A percentile compares a stretch with the other conserved stretches of the same genome.
Evolutionary conservation across 2,329 filamentous ascomycete genomes (phyloP).

Genomic region (Escovopsis sp.): DNA sequence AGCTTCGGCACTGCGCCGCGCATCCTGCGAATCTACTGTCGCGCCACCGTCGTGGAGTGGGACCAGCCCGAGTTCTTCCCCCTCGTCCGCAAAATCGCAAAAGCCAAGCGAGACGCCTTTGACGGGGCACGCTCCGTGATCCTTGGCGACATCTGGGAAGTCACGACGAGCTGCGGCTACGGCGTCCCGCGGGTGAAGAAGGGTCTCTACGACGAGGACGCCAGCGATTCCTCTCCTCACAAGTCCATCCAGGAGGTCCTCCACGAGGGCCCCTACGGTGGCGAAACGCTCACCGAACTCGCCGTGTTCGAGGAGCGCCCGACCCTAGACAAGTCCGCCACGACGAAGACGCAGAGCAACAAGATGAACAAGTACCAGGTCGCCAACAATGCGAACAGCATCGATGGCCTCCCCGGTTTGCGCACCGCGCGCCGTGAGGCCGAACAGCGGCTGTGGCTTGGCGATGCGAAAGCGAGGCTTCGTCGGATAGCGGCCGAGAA

Average conservation of each 20-base stretch:
- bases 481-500: constrained; percentile 16
- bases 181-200: constrained; percentile 41
- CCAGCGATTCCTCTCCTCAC: not conserved
- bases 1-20: constrained; percentile 44
- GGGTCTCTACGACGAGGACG: constrained; percentile 17
- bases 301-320: constrained; percentile 37
- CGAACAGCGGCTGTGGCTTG: constrained; percentile 32
- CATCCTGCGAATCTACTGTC: constrained; percentile 51
- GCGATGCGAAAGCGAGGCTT: constrained; percentile 19
- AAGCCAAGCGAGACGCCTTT: constrained; percentile 21
- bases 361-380: constrained; percentile 40
- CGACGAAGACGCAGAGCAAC: constrained; percentile 32
- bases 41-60: constrained; percentile 43
- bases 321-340: constrained; percentile 38
- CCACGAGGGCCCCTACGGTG: constrained; percentile 9
- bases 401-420: constrained; percentile 46
- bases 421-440: constrained; percentile 33
- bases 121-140: constrained; percentile 45
- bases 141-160: constrained; percentile 45
- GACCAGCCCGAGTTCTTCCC: constrained; percentile 33
- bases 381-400: constrained; percentile 36
- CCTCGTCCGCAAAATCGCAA: constrained; percentile 29
- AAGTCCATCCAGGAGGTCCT: constrained; percentile 12
- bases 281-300: constrained; percentile 19
- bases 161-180: constrained; percentile 53